A percentile compares a stretch with the other conserved stretches of the same genome.
phyloP scores from a whole-genome alignment of 1,284 basidiomycete genomes.

The Volvariella surrecta region DNA sequence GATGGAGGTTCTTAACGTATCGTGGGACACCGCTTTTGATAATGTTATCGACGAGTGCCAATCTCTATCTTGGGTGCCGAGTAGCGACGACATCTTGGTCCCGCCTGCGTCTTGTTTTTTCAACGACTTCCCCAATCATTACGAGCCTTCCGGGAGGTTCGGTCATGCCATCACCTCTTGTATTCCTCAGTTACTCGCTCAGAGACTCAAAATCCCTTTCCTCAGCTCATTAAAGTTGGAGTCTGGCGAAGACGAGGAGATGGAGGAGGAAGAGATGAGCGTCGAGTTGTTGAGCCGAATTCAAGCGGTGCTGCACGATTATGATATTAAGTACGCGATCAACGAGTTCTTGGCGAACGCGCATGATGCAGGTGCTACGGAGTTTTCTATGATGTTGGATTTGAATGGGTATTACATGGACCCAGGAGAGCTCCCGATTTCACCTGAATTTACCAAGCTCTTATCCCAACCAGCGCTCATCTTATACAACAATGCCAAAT shows the following conservation, averaged over 20 bases:
- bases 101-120: background rate
- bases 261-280: background rate
- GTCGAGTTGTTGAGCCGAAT: background rate
- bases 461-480: conserved; percentile 28
- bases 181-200: background rate
- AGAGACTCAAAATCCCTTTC: conserved; percentile 1
- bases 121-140: background rate
- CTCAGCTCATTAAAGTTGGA: background rate
- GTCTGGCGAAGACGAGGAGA: background rate
- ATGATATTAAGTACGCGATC: conserved; percentile 30
- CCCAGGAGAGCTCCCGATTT: conserved; percentile 16
- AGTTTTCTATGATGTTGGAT: conserved; percentile 30
- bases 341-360: conserved; percentile 45
- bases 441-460: conserved; percentile 13
- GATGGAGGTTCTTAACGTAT: background rate
- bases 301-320: conserved; percentile 12
- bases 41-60: background rate
- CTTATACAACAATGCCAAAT: conserved; percentile 34
- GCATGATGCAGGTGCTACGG: conserved; percentile 32
- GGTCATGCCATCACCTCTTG: background rate
- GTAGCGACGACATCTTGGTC: background rate
- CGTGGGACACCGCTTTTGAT: background rate
- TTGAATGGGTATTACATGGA: conserved; percentile 9
- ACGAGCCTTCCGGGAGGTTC: background rate
- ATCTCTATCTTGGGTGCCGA: background rate